A percentile compares a stretch with the other conserved stretches of the same genome.
Conservation (phyloP, 352 stramenopile species). For the Phytophthora melonis region DNA sequence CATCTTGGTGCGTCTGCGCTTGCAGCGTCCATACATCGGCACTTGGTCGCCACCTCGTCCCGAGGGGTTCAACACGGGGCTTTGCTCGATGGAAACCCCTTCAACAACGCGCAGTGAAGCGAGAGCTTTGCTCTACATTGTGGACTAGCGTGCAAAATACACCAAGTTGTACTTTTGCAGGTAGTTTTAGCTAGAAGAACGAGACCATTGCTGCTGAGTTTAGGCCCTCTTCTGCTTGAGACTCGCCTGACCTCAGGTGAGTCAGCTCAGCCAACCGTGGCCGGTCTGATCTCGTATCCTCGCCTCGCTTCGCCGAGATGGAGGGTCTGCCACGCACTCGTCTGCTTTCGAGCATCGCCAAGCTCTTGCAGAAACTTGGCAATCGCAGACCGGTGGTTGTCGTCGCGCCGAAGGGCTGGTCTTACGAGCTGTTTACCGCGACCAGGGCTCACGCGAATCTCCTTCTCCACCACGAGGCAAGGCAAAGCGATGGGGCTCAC, state of each 20-base stretch:
- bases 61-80: constrained; percentile 10
- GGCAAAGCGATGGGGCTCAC: background rate
- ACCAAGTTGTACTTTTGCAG: too few relatives aligned
- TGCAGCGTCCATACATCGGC: constrained; percentile 12
- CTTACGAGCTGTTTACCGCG: background rate
- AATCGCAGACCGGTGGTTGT: constrained; percentile 24
- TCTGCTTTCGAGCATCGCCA: constrained; percentile 23
- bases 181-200: background rate
- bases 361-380: constrained; percentile 30
- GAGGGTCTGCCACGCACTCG: constrained; percentile 15
- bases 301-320: constrained; percentile 2
- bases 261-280: too few relatives aligned
- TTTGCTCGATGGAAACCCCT: constrained; percentile 19
- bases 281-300: background rate
- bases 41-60: background rate
- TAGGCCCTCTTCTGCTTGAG: background rate
- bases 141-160: too few relatives aligned
- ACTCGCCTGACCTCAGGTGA: too few relatives aligned
- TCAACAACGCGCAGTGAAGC: background rate
- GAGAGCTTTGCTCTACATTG: background rate
- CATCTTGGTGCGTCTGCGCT: constrained; percentile 23
- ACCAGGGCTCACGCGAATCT: background rate
- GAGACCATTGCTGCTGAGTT: background rate
- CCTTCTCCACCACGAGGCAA: background rate
- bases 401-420: constrained; percentile 6